Percentiles rank a stretch among this genome's conserved stretches.
These are phyloP conservation scores for Backusella circina DNA, from an alignment of 192 early-diverging fungal species.

Conservation along the genomic window DNA sequence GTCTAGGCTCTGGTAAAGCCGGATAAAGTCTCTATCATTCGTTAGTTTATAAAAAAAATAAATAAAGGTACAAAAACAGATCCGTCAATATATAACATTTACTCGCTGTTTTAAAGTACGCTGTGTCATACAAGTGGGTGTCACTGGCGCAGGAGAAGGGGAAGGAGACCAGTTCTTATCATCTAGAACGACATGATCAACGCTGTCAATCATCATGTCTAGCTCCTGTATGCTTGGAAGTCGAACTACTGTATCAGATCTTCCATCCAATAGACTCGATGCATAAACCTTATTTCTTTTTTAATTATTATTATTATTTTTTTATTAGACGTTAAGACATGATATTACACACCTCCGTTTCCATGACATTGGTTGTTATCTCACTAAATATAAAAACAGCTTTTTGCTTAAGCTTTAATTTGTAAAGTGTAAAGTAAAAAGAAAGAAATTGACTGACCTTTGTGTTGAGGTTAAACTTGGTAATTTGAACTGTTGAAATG, in stretches of 20 bases:
- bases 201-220: background rate
- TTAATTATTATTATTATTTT: background rate
- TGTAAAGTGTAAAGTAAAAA: background rate
- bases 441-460: background rate
- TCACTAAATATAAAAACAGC: background rate
- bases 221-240: slow-evolving; percentile 14
- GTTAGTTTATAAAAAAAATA: slow-evolving; percentile 4
- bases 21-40: background rate
- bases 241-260: background rate
- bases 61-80: background rate
- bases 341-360: background rate
- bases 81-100: background rate
- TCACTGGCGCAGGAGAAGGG: background rate
- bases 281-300: slow-evolving; percentile 5
- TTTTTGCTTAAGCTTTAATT: background rate
- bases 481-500: background rate
- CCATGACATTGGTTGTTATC: background rate
- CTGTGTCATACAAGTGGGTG: background rate
- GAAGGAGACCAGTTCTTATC: background rate
- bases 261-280: background rate
- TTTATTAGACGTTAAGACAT: background rate
- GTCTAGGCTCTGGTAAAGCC: background rate
- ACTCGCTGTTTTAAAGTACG: slow-evolving; percentile 4
- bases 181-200: background rate
- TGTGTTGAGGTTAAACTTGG: background rate